Evolutionary conservation across 768 basidiomycete genomes (phyloP).

Genomic region (Podaxis sp.): DNA sequence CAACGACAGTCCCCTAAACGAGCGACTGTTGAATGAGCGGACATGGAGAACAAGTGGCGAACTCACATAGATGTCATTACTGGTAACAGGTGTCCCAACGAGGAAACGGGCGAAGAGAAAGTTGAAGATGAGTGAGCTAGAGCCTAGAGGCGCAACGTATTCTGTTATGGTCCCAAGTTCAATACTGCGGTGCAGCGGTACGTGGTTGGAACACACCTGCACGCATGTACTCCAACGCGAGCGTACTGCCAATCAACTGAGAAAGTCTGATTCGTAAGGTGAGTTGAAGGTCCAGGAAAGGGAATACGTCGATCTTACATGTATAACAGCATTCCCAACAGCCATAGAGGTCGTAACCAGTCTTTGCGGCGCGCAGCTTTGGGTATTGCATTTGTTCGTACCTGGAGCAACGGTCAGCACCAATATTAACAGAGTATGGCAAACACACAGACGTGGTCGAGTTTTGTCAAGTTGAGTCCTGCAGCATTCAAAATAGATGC

Average conservation of each 20-base stretch:
- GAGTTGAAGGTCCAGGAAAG: background rate
- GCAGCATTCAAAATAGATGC: conserved; percentile 88
- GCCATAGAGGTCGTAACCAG: conserved; percentile 85
- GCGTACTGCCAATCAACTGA: conserved; percentile 83
- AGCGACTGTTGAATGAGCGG: background rate
- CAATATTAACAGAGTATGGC: background rate
- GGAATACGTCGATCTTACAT: conserved; percentile 53
- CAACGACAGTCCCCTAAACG: conserved; percentile 73
- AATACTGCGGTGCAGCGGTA: background rate
- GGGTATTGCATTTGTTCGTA: conserved; percentile 73
- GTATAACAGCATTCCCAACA: conserved; percentile 92
- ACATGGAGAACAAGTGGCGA: background rate
- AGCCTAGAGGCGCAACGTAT: conserved; percentile 95
- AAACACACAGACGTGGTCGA: conserved; percentile 73
- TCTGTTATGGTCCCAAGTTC: conserved; percentile 41
- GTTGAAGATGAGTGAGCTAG: conserved; percentile 93
- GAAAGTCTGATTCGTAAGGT: conserved; percentile 53
- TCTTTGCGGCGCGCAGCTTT: conserved; percentile 72
- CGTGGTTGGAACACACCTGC: conserved; percentile 51
- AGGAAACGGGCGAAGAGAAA: conserved; percentile 91
- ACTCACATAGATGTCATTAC: conserved; percentile 77
- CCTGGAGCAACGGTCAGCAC: conserved; percentile 36
- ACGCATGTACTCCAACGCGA: conserved; percentile 86
- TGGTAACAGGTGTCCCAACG: conserved; percentile 83
- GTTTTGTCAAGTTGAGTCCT: conserved; percentile 92